A percentile compares a stretch with the other conserved stretches of the same genome.
Conservation (phyloP, 2,329 filamentous ascomycete species). For the Pseudocercospora eumusae region DNA sequence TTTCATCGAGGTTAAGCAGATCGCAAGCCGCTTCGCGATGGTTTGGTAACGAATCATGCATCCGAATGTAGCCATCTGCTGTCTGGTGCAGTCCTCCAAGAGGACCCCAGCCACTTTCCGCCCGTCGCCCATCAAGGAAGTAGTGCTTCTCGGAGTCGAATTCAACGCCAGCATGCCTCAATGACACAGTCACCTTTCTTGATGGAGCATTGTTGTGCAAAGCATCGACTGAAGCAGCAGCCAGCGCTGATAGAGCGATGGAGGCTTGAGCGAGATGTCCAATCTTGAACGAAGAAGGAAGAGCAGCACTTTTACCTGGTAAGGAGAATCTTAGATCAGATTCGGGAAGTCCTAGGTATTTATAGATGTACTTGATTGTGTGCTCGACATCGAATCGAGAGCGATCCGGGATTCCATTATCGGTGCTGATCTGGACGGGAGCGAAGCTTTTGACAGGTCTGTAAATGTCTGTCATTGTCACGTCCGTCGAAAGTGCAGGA, state of each 20-base stretch:
- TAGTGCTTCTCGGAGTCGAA: conserved; percentile 58
- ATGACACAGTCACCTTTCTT: conserved; percentile 46
- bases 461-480: background rate
- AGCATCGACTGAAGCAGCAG: conserved; percentile 52
- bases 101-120: conserved; percentile 42
- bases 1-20: conserved; percentile 46
- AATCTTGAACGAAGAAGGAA: conserved; percentile 58
- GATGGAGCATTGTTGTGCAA: conserved; percentile 38
- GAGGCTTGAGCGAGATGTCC: conserved; percentile 55
- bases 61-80: conserved; percentile 55
- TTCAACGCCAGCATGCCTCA: conserved; percentile 53
- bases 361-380: conserved; percentile 40
- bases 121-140: conserved; percentile 44
- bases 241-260: conserved; percentile 55
- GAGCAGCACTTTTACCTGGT: conserved; percentile 32
- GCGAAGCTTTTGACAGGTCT: background rate
- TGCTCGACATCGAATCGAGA: conserved; percentile 33
- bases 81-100: conserved; percentile 57
- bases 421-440: background rate
- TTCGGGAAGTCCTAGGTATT: conserved; percentile 26
- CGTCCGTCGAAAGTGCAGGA: too few relatives aligned
- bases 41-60: conserved; percentile 58
- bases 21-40: conserved; percentile 50
- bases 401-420: conserved; percentile 22
- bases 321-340: conserved; percentile 24